Base-by-base conservation (phyloP, 2,329 filamentous ascomycete genomes). In the Pochonia chlamydosporia region DNA sequence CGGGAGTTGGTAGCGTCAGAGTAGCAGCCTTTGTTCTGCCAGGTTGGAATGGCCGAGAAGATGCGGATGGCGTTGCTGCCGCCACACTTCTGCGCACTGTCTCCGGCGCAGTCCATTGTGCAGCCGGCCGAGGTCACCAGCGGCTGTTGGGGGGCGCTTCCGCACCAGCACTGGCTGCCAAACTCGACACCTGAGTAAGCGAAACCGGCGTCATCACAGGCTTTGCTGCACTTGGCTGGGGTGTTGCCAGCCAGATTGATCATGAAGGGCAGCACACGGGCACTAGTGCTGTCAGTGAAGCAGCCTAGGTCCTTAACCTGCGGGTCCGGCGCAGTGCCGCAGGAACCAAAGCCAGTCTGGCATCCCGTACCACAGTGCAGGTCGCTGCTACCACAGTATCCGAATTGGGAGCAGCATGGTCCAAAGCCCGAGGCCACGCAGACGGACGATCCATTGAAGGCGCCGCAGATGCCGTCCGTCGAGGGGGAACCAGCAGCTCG, bases 121-220 rank as follows among this genome's bases (percentile, higher is more conserved):
- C 78, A 82, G 20, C 61, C 56, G 10, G 59, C 59, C 7, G 74
- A 73, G 35, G 68, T 66, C 10, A 78, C 58, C 36, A 37, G 35
- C 9, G 35, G 7, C 53, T 45, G 20, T 41, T 50, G 20, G 50
- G 51, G 7, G 56, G 56, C 40, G 14, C 53, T 8, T 9, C 11
- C 35, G 16, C 35, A 37, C 8, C 8, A 37, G 35, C 35, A 37
- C 26, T 49, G 54, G 25, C 31, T 59, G 31, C 66, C 72, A 54
- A 75, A 76, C 56, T 80, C 73, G 6, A 76, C 61, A 5, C 75
- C 76, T 4, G 75, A 74, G 42, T 73, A 69, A 2, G 56, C 54
- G 54, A 63, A 73, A 13, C 68, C 67, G 3, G 62, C 59, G 23
- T 48, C 54, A 3, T 65, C 60, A 56, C 78, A 81, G 58, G 73